Evolutionary conservation across 108 stramenopile species (phyloP).

Genomic region (Nitzschia sp.): DNA sequence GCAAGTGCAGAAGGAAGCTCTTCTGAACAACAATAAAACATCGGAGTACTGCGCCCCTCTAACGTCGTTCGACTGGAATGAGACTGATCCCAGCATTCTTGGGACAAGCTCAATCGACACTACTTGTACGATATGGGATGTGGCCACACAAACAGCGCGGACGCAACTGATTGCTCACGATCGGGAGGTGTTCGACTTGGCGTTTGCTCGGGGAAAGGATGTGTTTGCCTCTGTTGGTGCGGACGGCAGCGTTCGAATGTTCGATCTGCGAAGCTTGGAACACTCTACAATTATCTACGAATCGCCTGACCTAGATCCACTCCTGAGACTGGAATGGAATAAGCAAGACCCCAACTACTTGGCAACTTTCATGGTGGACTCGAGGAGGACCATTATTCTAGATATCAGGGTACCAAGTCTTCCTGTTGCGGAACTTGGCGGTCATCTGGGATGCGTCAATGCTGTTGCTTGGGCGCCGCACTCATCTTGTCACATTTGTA

Average conservation of each 20-base stretch:
- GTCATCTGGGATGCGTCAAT: slow-evolving; percentile 92
- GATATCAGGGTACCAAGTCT: slow-evolving; percentile 91
- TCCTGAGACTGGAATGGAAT: slow-evolving; percentile 97
- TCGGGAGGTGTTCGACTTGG: slow-evolving; percentile 97
- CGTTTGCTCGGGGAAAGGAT: slow-evolving; percentile 92
- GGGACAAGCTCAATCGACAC: slow-evolving; percentile 96
- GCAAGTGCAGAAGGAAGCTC: slow-evolving; percentile 73
- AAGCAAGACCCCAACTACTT: slow-evolving; percentile 98
- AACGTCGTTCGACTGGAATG: slow-evolving; percentile 97
- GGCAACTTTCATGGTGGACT: slow-evolving; percentile 92
- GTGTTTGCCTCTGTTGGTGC: slow-evolving; percentile 97
- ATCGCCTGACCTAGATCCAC: slow-evolving; percentile 85
- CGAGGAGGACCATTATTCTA: slow-evolving; percentile 81
- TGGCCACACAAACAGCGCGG: slow-evolving; percentile 75
- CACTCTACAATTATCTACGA: slow-evolving; percentile 99
- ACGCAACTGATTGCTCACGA: slow-evolving; percentile 99
- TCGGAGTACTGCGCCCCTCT: slow-evolving; percentile 97
- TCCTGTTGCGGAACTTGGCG: slow-evolving; percentile 81
- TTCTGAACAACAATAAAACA: slow-evolving; percentile 96
- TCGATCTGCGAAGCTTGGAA: slow-evolving; percentile 95
- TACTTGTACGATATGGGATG: slow-evolving; percentile 99
- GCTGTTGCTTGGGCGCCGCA: slow-evolving; percentile 98
- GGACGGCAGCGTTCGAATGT: slow-evolving; percentile 96
- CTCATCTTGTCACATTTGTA: slow-evolving; percentile 96
- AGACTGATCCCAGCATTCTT: slow-evolving; percentile 82